Evolutionary conservation across 1,284 basidiomycete genomes (phyloP), one percentile per base, ranked within the genome.

Genomic region (Puccinia polysora): DNA sequence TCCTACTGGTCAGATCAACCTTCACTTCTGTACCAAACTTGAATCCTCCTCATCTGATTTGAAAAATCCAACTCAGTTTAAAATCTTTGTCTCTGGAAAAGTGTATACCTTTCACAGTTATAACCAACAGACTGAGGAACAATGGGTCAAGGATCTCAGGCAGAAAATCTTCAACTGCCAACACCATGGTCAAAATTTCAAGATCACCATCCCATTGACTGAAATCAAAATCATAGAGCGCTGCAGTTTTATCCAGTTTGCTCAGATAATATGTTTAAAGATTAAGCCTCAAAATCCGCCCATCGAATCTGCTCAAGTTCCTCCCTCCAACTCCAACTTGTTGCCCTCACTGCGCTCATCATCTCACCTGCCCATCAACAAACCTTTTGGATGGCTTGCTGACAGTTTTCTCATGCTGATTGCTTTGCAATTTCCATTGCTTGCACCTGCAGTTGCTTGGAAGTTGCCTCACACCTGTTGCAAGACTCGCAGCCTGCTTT

Each of bases 141-240:
- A 80, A 81, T 98, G 95, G 95, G 87, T 97, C 45, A 91, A 93
- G 78, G 87, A 89, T 2, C 87, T 98, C 73, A 86, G 88, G 73
- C 94, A 90, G 80, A 82, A 83, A 73, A 92, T 96, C 73, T 92
- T 97, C 82, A 91, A 92, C 78, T 88, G 89, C 4, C 94, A 97
- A 82, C 96, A 97, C 78, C 89, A 89, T 83, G 94, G 94, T 0
- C 92, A 97, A 76, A 90, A 86, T 76, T 90, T 97, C 75, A 94
- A 95, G 90, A 91, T 97, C 78, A 89, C 91, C 47, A 93, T 98
- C 64, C 95, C 95, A 0, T 90, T 97, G 75, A 88, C 90, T 20
- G 86, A 87, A 0, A 86, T 98, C 74, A 81, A 92, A 52, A 91
- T 95, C 75, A 88, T 97, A 32, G 92, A 96, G 74, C 87, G 86